Evolutionary conservation across 768 basidiomycete species (phyloP).

Genomic region (Macrolepiota dolichaula): DNA sequence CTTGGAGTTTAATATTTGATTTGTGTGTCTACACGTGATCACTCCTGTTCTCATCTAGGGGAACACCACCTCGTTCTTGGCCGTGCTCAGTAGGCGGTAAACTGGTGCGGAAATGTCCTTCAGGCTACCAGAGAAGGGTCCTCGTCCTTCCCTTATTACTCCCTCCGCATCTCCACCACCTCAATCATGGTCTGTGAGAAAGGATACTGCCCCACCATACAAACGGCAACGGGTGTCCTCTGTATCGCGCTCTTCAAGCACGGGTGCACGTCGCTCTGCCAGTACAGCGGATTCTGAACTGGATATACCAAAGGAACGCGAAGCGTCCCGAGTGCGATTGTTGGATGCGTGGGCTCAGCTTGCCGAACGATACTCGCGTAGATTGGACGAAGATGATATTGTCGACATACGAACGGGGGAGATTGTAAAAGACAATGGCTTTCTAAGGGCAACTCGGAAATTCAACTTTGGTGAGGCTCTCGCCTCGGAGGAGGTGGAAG

Average conservation of each 20-base stretch:
- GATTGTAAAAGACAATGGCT: conserved; percentile 69
- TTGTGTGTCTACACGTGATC: too few relatives aligned
- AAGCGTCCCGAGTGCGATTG: conserved; percentile 54
- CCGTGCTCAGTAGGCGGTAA: not conserved
- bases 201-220: conserved; percentile 44
- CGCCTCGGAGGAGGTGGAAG: conserved; percentile 35
- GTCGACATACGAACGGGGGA: conserved; percentile 60
- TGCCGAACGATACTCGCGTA: conserved; percentile 62
- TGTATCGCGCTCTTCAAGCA: conserved; percentile 34
- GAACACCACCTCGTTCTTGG: not conserved
- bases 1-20: too few relatives aligned
- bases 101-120: not conserved
- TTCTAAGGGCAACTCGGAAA: conserved; percentile 43
- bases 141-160: conserved; percentile 35
- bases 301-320: conserved; percentile 52
- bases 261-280: conserved; percentile 24
- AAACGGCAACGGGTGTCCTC: conserved; percentile 45
- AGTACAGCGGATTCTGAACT: conserved; percentile 23
- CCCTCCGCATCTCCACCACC: conserved; percentile 54
- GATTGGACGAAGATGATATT: conserved; percentile 77
- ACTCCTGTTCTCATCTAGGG: not conserved
- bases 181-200: conserved; percentile 26
- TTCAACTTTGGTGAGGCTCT: conserved; percentile 53
- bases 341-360: conserved; percentile 65
- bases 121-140: conserved; percentile 8